Conservation (phyloP, 345 rosid genomes). For the Eucalyptus albens region DNA sequence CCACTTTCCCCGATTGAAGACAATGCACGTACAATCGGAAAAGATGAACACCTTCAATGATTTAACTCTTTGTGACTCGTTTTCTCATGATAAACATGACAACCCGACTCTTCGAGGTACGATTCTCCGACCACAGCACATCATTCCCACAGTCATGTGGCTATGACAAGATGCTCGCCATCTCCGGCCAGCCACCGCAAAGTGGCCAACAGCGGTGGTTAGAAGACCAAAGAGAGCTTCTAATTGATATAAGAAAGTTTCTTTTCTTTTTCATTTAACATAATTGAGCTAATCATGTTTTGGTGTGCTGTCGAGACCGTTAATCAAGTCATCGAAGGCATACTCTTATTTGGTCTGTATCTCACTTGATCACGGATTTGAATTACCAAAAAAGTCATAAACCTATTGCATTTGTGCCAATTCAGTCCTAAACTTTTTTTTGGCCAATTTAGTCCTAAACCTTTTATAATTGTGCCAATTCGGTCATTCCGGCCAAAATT, state of each 20-base stretch:
- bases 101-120: not conserved
- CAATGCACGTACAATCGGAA: not conserved
- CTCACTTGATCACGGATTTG: not conserved
- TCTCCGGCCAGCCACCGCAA: not conserved
- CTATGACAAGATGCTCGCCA: not conserved
- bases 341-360: not conserved
- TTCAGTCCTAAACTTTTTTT: no score
- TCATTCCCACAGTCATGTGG: not conserved
- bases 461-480: no score
- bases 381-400: no score
- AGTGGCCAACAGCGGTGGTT: not conserved
- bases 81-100: not conserved
- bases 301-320: not conserved
- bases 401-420: no score
- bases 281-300: not conserved
- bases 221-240: not conserved
- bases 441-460: no score
- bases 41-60: not conserved
- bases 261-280: not conserved
- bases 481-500: no score
- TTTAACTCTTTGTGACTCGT: not conserved
- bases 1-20: not conserved
- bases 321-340: not conserved
- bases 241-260: not conserved
- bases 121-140: not conserved